Conservation (phyloP, 495 filamentous ascomycete species). For the Lentithecium fluviatile region DNA sequence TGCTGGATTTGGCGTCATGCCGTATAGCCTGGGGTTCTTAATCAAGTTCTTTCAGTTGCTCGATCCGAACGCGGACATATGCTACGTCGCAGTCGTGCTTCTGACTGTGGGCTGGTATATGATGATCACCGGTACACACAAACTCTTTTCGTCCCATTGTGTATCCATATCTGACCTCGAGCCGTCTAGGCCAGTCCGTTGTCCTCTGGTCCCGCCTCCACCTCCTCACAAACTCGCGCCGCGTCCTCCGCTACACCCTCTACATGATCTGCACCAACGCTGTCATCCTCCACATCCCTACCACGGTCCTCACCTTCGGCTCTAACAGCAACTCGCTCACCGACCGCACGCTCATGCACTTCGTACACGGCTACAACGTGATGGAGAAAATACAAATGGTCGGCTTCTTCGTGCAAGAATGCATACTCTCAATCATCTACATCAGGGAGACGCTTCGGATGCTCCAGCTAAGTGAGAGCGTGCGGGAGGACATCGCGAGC, state of each 20-base stretch:
- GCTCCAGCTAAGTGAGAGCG: constrained; percentile 50
- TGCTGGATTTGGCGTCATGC: constrained; percentile 53
- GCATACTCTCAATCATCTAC: constrained; percentile 60
- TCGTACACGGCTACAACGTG: constrained; percentile 52
- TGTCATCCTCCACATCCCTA: constrained; percentile 55
- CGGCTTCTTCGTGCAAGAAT: constrained; percentile 61
- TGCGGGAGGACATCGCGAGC: constrained; percentile 40
- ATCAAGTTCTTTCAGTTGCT: constrained; percentile 56
- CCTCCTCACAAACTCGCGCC: constrained; percentile 54
- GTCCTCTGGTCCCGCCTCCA: constrained; percentile 70
- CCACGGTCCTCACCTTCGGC: constrained; percentile 57
- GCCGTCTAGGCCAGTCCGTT: constrained; percentile 50
- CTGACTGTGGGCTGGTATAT: constrained; percentile 58
- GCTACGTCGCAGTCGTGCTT: constrained; percentile 46
- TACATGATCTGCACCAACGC: constrained; percentile 61
- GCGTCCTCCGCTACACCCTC: constrained; percentile 52
- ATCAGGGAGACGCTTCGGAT: constrained; percentile 51
- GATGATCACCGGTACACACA: constrained; percentile 58
- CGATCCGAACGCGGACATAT: constrained; percentile 40
- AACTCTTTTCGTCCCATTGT: neutral
- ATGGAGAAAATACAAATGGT: constrained; percentile 67
- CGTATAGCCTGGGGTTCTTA: constrained; percentile 60
- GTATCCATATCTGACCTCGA: no score
- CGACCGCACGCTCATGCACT: constrained; percentile 11
- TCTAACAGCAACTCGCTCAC: constrained; percentile 48